Percentiles rank a stretch among this genome's conserved stretches.
Conservation (phyloP, 1,284 basidiomycete species). For the Sporisorium reilianum region DNA sequence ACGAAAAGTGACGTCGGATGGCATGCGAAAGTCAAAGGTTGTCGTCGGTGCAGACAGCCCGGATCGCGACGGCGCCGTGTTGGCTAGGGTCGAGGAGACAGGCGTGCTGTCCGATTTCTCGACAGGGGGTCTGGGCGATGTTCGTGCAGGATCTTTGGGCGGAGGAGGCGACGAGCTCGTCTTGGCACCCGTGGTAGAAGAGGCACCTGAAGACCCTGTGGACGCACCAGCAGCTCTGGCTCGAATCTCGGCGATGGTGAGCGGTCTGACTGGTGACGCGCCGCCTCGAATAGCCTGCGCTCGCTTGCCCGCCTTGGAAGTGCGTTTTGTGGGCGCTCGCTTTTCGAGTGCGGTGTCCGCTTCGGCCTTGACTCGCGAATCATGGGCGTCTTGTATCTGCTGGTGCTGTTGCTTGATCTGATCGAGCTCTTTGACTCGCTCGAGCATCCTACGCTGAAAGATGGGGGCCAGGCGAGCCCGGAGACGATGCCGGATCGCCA, state of each 20-base stretch:
- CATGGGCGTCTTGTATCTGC: background rate
- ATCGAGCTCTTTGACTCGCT: conserved; percentile 2
- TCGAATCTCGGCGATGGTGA: conserved; percentile 41
- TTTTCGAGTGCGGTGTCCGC: conserved; percentile 12
- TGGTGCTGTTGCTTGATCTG: conserved; percentile 3
- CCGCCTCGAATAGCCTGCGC: conserved; percentile 38
- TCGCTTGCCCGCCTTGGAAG: conserved; percentile 33
- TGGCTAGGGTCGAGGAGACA: background rate
- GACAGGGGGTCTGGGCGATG: background rate
- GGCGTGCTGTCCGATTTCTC: background rate
- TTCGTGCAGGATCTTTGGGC: background rate
- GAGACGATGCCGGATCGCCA: conserved; percentile 20
- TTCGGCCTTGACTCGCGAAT: conserved; percentile 2
- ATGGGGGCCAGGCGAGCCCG: conserved; percentile 22
- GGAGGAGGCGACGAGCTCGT: background rate
- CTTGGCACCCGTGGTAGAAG: background rate
- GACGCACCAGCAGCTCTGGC: conserved; percentile 26
- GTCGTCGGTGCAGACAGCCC: conserved; percentile 10
- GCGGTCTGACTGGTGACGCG: conserved; percentile 21
- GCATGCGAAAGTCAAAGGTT: conserved; percentile 34
- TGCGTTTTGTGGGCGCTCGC: conserved; percentile 22
- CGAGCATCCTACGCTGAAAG: conserved; percentile 13
- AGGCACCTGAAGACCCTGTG: background rate
- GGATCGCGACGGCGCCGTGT: background rate
- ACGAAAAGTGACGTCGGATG: conserved; percentile 62